Percentiles rank a stretch among this genome's conserved stretches.
Conservation (phyloP, 202 grass and related monocot genomes). For the Sporobolus alterniflorus region DNA sequence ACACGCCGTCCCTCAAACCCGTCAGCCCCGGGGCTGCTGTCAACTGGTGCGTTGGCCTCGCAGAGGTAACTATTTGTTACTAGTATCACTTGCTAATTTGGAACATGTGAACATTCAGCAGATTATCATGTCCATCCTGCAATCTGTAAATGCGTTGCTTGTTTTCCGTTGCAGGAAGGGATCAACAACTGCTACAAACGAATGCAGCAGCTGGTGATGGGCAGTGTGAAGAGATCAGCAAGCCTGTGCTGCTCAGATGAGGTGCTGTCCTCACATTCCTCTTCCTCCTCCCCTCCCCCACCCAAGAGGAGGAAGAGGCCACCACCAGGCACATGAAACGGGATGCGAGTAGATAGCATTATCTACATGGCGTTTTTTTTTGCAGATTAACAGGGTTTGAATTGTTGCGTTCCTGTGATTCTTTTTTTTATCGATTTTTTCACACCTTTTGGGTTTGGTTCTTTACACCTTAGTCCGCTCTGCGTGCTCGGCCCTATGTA, state of each 20-base stretch:
- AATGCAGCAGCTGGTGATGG: constrained; percentile 61
- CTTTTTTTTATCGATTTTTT: constrained; percentile 46
- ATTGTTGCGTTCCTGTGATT: constrained; percentile 44
- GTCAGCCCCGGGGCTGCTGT: constrained; percentile 56
- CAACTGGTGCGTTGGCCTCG: constrained; percentile 87
- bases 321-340: constrained; percentile 41
- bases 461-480: constrained; percentile 54
- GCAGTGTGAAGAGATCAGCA: constrained; percentile 41
- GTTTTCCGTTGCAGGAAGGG: constrained; percentile 56
- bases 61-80: constrained; percentile 52
- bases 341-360: constrained; percentile 42
- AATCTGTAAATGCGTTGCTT: constrained; percentile 7
- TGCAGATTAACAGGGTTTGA: constrained; percentile 66
- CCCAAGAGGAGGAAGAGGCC: constrained; percentile 80
- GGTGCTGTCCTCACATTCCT: constrained; percentile 41
- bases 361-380: constrained; percentile 41
- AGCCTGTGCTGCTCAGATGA: constrained; percentile 50
- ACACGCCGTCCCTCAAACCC: constrained; percentile 50
- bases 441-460: constrained; percentile 48
- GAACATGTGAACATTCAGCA: background rate
- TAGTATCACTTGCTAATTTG: background rate
- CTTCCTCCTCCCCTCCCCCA: constrained; percentile 45
- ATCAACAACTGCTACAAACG: constrained; percentile 73
- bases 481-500: constrained; percentile 37
- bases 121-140: background rate